Evolutionary conservation across 192 early-diverging fungal genomes (phyloP).

Genomic region (Mycoemilia scoparia): DNA sequence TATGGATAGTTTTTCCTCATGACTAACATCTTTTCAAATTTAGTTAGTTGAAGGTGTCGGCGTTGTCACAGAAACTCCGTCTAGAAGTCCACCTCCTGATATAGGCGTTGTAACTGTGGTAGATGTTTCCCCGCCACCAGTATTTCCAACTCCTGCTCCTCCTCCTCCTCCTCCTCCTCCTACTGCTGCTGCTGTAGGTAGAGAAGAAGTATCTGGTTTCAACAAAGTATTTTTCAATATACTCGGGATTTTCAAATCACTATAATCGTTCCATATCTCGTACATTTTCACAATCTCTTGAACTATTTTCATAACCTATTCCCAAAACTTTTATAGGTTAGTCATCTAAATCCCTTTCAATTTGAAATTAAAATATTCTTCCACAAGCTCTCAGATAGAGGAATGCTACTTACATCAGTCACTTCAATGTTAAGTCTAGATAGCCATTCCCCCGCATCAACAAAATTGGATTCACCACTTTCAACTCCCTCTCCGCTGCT

Average conservation of each 20-base stretch:
- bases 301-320: conserved; percentile 46
- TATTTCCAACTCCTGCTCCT: too few species aligned
- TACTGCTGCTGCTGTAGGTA: too few species aligned
- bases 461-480: conserved; percentile 18
- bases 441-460: conserved; percentile 61
- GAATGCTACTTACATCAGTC: conserved; percentile 32
- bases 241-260: conserved; percentile 39
- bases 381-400: neutral
- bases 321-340: neutral
- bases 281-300: conserved; percentile 60
- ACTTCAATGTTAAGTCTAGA: conserved; percentile 64
- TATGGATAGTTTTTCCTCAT: too few species aligned
- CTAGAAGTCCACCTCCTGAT: too few species aligned
- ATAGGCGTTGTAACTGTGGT: too few species aligned
- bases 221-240: too few species aligned
- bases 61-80: too few species aligned
- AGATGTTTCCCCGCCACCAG: too few species aligned
- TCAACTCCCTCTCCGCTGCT: conserved; percentile 1
- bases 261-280: conserved; percentile 43
- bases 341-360: neutral
- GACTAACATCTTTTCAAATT: too few species aligned
- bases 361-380: neutral
- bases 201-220: too few species aligned
- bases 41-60: too few species aligned
- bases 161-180: too few species aligned